phyloP scores from a whole-genome alignment of 2,329 filamentous ascomycete genomes.

The Epicoccum nigrum region DNA sequence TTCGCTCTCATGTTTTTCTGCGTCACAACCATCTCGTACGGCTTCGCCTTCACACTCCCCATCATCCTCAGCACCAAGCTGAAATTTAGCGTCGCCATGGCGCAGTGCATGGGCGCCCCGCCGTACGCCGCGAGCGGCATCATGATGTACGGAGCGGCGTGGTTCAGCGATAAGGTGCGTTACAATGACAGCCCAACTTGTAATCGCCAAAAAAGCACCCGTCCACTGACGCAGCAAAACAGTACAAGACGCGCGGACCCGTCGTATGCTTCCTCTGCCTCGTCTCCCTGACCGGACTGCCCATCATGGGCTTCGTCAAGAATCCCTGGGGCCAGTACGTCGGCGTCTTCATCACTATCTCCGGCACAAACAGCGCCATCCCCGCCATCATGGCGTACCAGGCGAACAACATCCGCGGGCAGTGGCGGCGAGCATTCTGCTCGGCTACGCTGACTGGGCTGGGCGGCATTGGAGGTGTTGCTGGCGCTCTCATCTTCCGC shows the following conservation, averaged over 20 bases:
- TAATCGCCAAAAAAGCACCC: too few relatives aligned
- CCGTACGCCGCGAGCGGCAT: conserved; percentile 34
- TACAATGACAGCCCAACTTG: too few relatives aligned
- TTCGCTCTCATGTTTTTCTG: conserved; percentile 30
- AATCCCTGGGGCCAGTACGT: conserved; percentile 38
- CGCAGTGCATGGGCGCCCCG: conserved; percentile 33
- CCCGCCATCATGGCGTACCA: conserved; percentile 36
- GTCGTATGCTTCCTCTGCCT: conserved; percentile 29
- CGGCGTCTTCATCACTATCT: conserved; percentile 33
- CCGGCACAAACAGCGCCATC: conserved; percentile 27
- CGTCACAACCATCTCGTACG: conserved; percentile 30
- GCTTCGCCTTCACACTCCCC: conserved; percentile 31
- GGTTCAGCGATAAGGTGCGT: conserved; percentile 26
- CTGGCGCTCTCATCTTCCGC: conserved; percentile 29
- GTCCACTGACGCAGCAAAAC: too few relatives aligned
- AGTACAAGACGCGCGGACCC: conserved; percentile 30
- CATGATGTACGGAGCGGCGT: conserved; percentile 34
- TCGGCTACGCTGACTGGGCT: conserved; percentile 33
- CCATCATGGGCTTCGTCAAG: conserved; percentile 33
- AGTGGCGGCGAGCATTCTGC: conserved; percentile 30
- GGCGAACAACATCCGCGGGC: conserved; percentile 32
- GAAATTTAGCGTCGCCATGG: conserved; percentile 32
- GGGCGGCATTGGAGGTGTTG: conserved; percentile 34
- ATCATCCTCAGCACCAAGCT: conserved; percentile 32
- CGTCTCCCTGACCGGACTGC: conserved; percentile 31